These are phyloP conservation scores for Ustilago esculenta DNA, from an alignment of 1,284 basidiomycete species.

Conservation along the genomic window DNA sequence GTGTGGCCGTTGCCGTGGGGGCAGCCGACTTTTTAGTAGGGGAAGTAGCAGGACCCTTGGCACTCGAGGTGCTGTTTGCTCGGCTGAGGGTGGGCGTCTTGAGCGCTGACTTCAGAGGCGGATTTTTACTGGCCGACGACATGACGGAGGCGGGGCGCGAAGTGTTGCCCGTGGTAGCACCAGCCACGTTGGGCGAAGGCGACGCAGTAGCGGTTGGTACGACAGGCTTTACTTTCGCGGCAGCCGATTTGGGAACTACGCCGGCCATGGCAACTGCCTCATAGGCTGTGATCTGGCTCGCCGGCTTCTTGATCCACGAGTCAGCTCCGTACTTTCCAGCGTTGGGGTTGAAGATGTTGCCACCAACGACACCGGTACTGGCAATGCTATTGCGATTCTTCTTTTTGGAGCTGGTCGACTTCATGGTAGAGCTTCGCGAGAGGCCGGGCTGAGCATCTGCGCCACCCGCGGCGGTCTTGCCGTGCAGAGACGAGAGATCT, in stretches of 20 bases:
- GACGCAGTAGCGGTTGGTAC: conserved; percentile 2
- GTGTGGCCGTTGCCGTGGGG: neutral
- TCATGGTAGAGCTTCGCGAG: conserved; percentile 44
- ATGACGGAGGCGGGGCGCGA: conserved; percentile 40
- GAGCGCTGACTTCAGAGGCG: conserved; percentile 59
- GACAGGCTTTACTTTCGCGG: conserved; percentile 22
- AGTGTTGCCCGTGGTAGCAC: conserved; percentile 8
- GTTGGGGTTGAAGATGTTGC: conserved; percentile 46
- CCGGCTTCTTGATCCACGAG: conserved; percentile 49
- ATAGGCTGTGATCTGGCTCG: conserved; percentile 47
- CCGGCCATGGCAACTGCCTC: conserved; percentile 57
- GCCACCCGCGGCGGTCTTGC: conserved; percentile 8
- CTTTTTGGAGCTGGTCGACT: conserved; percentile 52
- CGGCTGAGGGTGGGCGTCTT: conserved; percentile 48
- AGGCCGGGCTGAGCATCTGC: conserved; percentile 20
- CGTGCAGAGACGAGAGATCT: conserved; percentile 41
- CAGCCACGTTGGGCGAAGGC: conserved; percentile 1
- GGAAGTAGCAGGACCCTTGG: conserved; percentile 16
- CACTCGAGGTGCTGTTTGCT: conserved; percentile 33
- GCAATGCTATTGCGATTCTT: conserved; percentile 51
- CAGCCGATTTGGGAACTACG: conserved; percentile 42
- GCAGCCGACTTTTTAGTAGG: conserved; percentile 35
- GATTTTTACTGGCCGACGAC: conserved; percentile 45
- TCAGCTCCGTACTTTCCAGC: conserved; percentile 52
- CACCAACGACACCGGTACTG: conserved; percentile 29